phyloP scores from a whole-genome alignment of 352 stramenopile genomes.

The Phytophthora nicotianae region DNA sequence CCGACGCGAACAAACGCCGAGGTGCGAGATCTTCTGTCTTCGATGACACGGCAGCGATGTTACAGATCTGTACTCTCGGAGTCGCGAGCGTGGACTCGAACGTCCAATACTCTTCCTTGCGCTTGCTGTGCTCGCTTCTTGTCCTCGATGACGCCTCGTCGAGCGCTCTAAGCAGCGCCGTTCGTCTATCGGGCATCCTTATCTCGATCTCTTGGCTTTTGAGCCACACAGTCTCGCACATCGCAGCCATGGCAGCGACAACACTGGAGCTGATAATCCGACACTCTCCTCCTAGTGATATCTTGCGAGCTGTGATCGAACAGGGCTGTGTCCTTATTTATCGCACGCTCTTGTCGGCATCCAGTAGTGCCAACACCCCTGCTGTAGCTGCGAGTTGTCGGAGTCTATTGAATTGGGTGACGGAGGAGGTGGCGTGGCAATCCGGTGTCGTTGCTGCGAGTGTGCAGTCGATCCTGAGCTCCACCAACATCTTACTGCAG shows the following conservation, averaged over 20 bases:
- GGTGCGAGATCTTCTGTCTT: slow-evolving; percentile 23
- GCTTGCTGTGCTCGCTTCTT: slow-evolving; percentile 29
- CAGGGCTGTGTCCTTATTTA: slow-evolving; percentile 54
- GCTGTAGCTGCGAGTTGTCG: slow-evolving; percentile 25
- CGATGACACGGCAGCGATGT: slow-evolving; percentile 28
- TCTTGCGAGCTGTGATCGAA: slow-evolving; percentile 47
- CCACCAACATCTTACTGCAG: slow-evolving; percentile 46
- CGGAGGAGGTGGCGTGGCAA: slow-evolving; percentile 31
- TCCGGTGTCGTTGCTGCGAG: slow-evolving; percentile 32
- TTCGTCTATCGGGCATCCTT: slow-evolving; percentile 46
- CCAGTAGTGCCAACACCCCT: slow-evolving; percentile 13
- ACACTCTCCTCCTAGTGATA: slow-evolving; percentile 36
- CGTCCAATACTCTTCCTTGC: slow-evolving; percentile 26
- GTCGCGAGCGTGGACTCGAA: slow-evolving; percentile 11
- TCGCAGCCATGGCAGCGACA: slow-evolving; percentile 25
- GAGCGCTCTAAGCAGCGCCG: slow-evolving; percentile 22
- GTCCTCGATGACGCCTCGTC: slow-evolving; percentile 17
- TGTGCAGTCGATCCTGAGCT: slow-evolving; percentile 34
- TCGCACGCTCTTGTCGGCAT: slow-evolving; percentile 15
- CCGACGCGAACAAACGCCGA: slow-evolving; percentile 13
- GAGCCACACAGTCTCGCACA: slow-evolving; percentile 18
- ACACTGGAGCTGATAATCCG: slow-evolving; percentile 25
- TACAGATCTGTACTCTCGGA: slow-evolving; percentile 28
- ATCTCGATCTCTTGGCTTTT: slow-evolving; percentile 52
- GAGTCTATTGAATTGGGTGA: slow-evolving; percentile 38